Conservation (phyloP, 306 rosid genomes). For the Quercus rubra region DNA sequence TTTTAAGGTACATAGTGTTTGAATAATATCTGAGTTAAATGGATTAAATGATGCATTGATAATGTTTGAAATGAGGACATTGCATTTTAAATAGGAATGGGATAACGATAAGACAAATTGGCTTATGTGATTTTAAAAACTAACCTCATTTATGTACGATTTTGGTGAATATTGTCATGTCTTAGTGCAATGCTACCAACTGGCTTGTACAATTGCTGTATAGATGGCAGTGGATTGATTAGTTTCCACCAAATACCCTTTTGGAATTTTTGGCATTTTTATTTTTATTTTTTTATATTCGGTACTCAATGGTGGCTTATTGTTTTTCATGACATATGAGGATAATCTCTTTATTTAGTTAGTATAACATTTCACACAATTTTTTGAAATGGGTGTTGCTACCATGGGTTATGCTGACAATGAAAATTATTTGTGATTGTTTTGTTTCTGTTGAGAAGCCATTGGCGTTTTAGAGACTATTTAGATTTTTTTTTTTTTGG, state of each 20-base stretch:
- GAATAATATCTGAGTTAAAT: neutral
- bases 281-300: neutral
- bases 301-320: neutral
- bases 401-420: neutral
- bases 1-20: neutral
- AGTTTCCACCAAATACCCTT: neutral
- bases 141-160: neutral
- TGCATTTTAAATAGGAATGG: neutral
- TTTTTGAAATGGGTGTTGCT: neutral
- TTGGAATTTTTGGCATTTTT: neutral
- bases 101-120: neutral
- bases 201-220: neutral
- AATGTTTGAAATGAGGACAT: neutral
- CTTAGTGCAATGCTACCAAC: neutral
- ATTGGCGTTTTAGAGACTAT: neutral
- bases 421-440: neutral
- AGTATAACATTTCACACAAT: neutral
- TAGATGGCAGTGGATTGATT: too few species aligned
- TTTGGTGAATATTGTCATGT: constrained; percentile 4
- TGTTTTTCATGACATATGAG: neutral
- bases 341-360: neutral
- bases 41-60: neutral
- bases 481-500: neutral
- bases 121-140: neutral
- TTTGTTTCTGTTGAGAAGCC: neutral